These are phyloP conservation scores for Torulaspora franciscae DNA, from an alignment of 805 yeast species.

Conservation along the genomic window DNA sequence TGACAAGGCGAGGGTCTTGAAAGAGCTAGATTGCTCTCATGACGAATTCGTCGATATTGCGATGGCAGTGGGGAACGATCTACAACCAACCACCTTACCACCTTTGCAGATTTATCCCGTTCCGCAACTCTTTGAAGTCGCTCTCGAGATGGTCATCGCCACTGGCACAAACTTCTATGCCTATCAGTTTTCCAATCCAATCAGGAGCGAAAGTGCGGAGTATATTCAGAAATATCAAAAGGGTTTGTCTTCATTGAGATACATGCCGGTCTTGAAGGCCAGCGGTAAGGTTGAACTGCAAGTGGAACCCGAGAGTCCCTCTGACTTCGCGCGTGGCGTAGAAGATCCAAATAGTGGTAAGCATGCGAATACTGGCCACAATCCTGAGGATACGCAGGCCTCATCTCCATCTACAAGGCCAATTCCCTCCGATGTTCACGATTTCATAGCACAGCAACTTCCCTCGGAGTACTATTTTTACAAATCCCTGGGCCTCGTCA, in stretches of 20 bases:
- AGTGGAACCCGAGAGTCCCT: slow-evolving; percentile 37
- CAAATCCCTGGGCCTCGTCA: slow-evolving; percentile 66
- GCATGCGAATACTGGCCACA: neutral
- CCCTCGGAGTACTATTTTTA: slow-evolving; percentile 85
- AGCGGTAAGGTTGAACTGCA: slow-evolving; percentile 66
- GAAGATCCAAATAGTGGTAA: slow-evolving; percentile 2
- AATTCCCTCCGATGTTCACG: slow-evolving; percentile 76
- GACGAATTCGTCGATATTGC: slow-evolving; percentile 72
- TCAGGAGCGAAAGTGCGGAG: slow-evolving; percentile 37
- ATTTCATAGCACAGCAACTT: slow-evolving; percentile 73
- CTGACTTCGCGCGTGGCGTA: neutral
- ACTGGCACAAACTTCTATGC: slow-evolving; percentile 46
- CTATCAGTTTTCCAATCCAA: slow-evolving; percentile 39
- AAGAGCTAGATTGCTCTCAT: slow-evolving; percentile 55
- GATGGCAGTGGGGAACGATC: slow-evolving; percentile 70
- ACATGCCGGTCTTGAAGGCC: slow-evolving; percentile 65
- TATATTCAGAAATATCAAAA: slow-evolving; percentile 50
- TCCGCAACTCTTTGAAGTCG: slow-evolving; percentile 35
- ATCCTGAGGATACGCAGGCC: slow-evolving; percentile 5
- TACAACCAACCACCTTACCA: slow-evolving; percentile 62
- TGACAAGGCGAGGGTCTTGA: slow-evolving; percentile 52
- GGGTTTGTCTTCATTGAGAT: slow-evolving; percentile 64
- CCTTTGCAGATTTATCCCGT: slow-evolving; percentile 37
- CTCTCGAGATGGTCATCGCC: slow-evolving; percentile 37
- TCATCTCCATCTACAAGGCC: slow-evolving; percentile 15